Conservation (phyloP, 2,329 filamentous ascomycete species). For the Sporothrix mexicana region DNA sequence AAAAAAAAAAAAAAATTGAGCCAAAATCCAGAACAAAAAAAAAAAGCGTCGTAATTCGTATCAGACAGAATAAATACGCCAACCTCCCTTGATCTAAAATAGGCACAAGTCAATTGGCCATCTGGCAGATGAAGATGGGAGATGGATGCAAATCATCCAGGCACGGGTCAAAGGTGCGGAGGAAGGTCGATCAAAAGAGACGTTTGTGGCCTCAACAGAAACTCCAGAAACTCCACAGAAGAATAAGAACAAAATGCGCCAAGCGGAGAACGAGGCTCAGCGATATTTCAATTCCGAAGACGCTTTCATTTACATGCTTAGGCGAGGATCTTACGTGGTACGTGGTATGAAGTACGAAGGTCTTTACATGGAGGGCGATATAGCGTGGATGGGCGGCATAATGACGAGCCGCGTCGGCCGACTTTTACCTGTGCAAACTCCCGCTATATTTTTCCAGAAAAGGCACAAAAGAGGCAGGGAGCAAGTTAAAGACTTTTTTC, state of each 20-base stretch:
- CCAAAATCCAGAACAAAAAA: too few species aligned
- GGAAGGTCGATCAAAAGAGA: not conserved
- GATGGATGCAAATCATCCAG: constrained; percentile 18
- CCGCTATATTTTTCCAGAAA: constrained; percentile 27
- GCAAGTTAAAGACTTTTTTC: too few species aligned
- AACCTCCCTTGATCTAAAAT: not conserved
- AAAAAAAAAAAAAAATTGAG: not conserved
- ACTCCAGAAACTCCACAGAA: not conserved
- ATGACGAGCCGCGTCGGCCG: constrained; percentile 20
- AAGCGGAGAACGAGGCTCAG: constrained; percentile 15
- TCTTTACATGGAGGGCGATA: not conserved
- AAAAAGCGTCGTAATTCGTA: too few species aligned
- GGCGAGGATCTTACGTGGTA: constrained; percentile 27
- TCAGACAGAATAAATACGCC: not conserved
- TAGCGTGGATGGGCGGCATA: not conserved
- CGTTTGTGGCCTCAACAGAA: not conserved
- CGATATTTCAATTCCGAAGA: constrained; percentile 3
- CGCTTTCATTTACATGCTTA: constrained; percentile 24
- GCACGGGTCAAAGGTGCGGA: constrained; percentile 3
- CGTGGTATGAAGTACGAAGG: not conserved
- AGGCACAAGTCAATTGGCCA: constrained; percentile 8
- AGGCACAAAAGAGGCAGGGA: constrained; percentile 3
- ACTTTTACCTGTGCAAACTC: constrained; percentile 28
- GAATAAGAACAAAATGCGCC: not conserved
- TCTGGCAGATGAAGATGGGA: not conserved